phyloP scores from a whole-genome alignment of 768 basidiomycete species.

The Strobilomyces confusus region DNA sequence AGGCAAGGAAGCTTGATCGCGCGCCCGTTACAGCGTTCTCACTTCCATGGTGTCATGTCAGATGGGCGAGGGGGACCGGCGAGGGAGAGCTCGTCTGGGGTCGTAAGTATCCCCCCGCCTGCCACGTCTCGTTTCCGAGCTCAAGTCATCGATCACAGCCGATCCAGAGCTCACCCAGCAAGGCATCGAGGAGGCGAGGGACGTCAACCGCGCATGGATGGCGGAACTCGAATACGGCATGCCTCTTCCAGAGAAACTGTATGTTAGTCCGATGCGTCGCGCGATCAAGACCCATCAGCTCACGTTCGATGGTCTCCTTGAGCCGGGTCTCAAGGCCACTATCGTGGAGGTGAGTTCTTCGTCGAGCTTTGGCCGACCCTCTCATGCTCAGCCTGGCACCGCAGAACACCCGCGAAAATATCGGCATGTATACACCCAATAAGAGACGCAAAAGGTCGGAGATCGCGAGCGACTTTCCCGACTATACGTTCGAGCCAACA shows the following conservation, averaged over 20 bases:
- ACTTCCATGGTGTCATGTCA: no score
- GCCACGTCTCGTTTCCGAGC: not conserved
- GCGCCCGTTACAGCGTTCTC: no score
- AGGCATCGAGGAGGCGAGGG: constrained; percentile 54
- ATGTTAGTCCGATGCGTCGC: constrained; percentile 60
- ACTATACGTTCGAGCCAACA: constrained; percentile 50
- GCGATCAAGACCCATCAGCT: constrained; percentile 54
- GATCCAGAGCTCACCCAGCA: constrained; percentile 60
- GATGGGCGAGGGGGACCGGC: constrained; percentile 23
- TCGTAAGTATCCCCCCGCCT: constrained; percentile 43
- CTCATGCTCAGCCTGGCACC: not conserved
- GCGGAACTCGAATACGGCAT: constrained; percentile 39
- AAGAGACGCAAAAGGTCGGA: constrained; percentile 48
- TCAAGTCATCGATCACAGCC: constrained; percentile 34
- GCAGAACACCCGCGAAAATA: constrained; percentile 64
- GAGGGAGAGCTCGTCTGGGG: constrained; percentile 72
- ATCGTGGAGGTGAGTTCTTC: constrained; percentile 51
- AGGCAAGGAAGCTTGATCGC: constrained; percentile 17
- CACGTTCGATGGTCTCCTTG: constrained; percentile 44
- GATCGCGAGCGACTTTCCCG: constrained; percentile 45
- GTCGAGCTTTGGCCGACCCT: not conserved
- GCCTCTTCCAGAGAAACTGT: constrained; percentile 52
- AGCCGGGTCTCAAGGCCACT: constrained; percentile 31
- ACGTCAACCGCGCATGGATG: constrained; percentile 45
- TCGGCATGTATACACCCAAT: constrained; percentile 70